Evolutionary conservation across 2,329 filamentous ascomycete genomes (phyloP), one percentile per base, ranked within the genome.

Genomic region (Apiospora phragmitis): DNA sequence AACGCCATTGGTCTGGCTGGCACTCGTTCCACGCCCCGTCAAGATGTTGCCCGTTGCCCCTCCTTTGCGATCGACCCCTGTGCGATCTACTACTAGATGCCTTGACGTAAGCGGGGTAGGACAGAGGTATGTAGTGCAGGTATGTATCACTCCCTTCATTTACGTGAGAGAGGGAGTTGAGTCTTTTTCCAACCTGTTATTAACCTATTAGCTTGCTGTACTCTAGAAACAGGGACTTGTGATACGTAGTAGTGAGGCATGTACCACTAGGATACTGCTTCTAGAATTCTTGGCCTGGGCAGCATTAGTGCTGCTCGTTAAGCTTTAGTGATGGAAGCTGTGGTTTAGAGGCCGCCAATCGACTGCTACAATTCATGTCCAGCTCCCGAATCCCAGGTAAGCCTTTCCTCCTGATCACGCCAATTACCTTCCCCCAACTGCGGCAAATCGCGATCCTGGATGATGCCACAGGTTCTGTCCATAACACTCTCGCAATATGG

Each of bases 21-120:
- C 8, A 7, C 21, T n/a, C 21, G 41, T 21, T 47, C 9, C 45
- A n/a, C 45, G 6, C 49, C n/a, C 26, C 41, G 6, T 35, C 29
- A n/a, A 49, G 24, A n/a, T 12, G 42, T 24, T 32, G 38, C 4
- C 12, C 6, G 8, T 6, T 38, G 32, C 67, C 67, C 67, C 45
- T 51, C 67, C 45, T 68, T 38, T 62, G 9, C 21, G 43, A 51
- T 68, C 42, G 49, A 32, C 66, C 66, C 41, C n/a, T 47, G 29
- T 45, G 42, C 42, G 43, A 51, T 32, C 26, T 26, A n/a, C n/a
- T n/a, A n/a, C n/a, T n/a, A 32, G 47, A 51, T 38, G 47, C 43
- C 32, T 65, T 68, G 69, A 70, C 51, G 66, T 70, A 70, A 68
- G 69, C 69, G 69, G 69, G 69, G 69, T 70, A 70, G 9, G 18